phyloP scores from a whole-genome alignment of 371 early-diverging fungal species.

The Chytridiales sp. region DNA sequence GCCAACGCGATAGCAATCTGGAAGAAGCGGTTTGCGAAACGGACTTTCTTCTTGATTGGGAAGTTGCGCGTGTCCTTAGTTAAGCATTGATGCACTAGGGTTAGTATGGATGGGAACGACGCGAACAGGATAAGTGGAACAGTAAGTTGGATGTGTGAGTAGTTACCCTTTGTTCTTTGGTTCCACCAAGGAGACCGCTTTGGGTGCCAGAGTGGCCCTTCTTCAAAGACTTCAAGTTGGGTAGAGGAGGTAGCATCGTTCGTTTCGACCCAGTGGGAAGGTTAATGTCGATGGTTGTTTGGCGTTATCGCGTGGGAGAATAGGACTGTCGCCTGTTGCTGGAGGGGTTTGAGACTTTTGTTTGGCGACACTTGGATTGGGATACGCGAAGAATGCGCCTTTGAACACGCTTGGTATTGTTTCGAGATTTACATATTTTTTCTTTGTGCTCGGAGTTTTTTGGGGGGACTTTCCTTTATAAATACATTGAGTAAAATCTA shows the following conservation, averaged over 20 bases:
- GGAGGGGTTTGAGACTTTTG: no score
- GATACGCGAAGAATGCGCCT: no score
- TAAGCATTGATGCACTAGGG: neutral
- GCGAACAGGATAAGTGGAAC: neutral
- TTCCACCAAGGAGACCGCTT: slow-evolving; percentile 17
- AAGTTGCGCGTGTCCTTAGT: slow-evolving; percentile 26
- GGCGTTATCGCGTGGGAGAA: no score
- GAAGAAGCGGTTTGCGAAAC: slow-evolving; percentile 38
- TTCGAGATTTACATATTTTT: no score
- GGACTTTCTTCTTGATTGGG: slow-evolving; percentile 35
- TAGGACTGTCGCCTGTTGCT: no score
- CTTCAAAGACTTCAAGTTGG: slow-evolving; percentile 21
- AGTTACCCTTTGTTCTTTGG: slow-evolving; percentile 14
- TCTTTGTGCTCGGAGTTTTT: no score
- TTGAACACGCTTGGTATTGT: no score
- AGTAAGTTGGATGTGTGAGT: neutral
- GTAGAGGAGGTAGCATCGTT: slow-evolving; percentile 18
- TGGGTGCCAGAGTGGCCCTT: slow-evolving; percentile 14
- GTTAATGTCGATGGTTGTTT: neutral
- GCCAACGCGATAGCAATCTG: slow-evolving; percentile 29
- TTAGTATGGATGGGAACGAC: neutral
- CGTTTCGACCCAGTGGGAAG: neutral
- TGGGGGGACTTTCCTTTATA: no score
- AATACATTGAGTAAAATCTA: no score
- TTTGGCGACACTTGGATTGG: no score